Base-by-base conservation (phyloP, 495 filamentous ascomycete species). In the Pseudoneurospora amorphoporcata region DNA sequence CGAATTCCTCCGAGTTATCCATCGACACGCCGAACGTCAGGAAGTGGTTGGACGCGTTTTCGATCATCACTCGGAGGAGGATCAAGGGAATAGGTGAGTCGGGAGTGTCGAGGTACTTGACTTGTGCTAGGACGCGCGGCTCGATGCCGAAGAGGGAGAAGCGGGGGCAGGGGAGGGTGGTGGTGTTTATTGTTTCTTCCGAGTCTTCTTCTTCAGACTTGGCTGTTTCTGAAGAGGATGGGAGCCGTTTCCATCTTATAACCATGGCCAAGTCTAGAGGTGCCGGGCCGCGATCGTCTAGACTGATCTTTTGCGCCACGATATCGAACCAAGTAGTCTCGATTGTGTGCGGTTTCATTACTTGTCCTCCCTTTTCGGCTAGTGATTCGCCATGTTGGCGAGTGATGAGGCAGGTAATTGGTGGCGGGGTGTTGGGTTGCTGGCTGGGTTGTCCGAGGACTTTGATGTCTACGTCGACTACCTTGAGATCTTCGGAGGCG, bases 41-140 rank as follows among this genome's bases (percentile, higher is more conserved):
- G 80, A 95, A 94, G 77, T 98, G 95, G 77, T 89, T 90, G 3
- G 96, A 97, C 4, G 95, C 92, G 78, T 99, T 99, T 79, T 99
- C 95, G 73, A 98, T 87, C 8, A 89, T 91, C 75, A 97, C 92
- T 32, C 81, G 77, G 7, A 87, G 79, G 70, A 83, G 71, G 39
- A 87, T 75, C 8, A 72, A 45, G 74, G 69, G 68, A 72, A 69
- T 29, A 61, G 23, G n/a, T 72, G 35, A 7, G 74, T 71, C n/a
- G 68, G 37, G 38, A 12, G 74, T 29, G 74, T 35, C 8, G 69
- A 75, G 87, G 69, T 88, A 81, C 0, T 82, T 82, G 9, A 89
- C 84, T 0, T 88, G 86, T 10, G 91, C 92, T 1, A 98, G 87
- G 6, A 97, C 94, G 68, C 95, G 90, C 8, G 96, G 96, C 74